Base-by-base conservation (phyloP, 2,329 filamentous ascomycete species). In the Pseudocercospora eumusae region DNA sequence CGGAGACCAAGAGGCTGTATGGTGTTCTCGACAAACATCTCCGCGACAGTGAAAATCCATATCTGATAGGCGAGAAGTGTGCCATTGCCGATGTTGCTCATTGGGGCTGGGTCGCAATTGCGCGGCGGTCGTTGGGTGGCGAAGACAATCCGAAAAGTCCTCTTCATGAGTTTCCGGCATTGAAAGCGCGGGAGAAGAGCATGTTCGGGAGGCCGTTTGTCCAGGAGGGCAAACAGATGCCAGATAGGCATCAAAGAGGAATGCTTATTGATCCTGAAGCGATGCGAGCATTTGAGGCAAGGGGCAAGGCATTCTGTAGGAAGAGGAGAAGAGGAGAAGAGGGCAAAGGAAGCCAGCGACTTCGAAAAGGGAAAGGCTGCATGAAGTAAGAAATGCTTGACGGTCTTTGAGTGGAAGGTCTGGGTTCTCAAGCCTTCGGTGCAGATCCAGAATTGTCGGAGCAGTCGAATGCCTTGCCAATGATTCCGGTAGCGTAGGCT, bases 1-100 rank as follows among this genome's bases (percentile, higher is more conserved):
- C 91, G 73, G 92, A 96, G 79, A 91, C 89, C 0, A 83, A 88
- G 20, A 87, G 92, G 2, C 81, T 96, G 2, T 96, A 95, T 78
- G 81, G 86, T 56, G 88, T 92, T 25, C 79, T 96, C 62, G 88
- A 96, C 71, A 85, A 83, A 47, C 87, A 92, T 59, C 84, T 96
- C 3, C 70, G 76, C 5, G 72, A 75, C 7, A 81, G 78, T 36
- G 78, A 79, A 54, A 79, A 76, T 9, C 78, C 79, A 9, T 86
- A 82, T 69, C 70, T 86, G 9, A 80, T 83, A 3, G 31, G 31
- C 10, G 31, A 33, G 8, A 33, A 33, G 31, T 33, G 31, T 33
- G 15, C 31, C 31, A 33, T 33, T 15, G 31, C 31, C 8, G 31
- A 33, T 15, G 15, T 96, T 63, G 82, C 90, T 47, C 85, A 85